Evolutionary conservation across 164 flowering plant genomes (phyloP).

Genomic region (Vitis amurensis): DNA sequence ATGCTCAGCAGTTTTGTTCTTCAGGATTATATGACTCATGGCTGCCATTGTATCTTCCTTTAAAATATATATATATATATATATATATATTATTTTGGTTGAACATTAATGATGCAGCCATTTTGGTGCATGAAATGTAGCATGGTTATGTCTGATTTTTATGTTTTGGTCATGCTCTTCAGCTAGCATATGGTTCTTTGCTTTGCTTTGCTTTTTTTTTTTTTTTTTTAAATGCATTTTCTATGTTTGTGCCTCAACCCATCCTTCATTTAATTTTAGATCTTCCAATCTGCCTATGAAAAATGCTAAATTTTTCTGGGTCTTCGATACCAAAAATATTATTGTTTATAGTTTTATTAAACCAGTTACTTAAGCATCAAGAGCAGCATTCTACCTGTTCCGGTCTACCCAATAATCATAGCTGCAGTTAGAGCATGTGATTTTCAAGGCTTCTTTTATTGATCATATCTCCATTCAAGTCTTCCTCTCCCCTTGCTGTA

Average conservation of each 20-base stretch:
- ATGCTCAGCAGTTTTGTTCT: not conserved
- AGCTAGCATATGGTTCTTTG: not conserved
- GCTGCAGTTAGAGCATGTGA: not conserved
- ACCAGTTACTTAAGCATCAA: not conserved
- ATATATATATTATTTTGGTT: not conserved
- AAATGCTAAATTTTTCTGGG: no score
- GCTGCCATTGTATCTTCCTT: not conserved
- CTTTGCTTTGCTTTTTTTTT: not conserved
- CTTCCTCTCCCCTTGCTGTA: not conserved
- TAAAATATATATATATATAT: not conserved
- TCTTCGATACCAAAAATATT: no score
- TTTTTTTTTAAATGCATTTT: no score
- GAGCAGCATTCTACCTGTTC: not conserved
- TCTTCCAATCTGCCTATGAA: no score
- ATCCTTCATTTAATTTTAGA: no score
- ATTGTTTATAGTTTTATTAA: no score
- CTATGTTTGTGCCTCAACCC: no score
- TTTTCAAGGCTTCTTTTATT: not conserved
- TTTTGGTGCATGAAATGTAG: not conserved
- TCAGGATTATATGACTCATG: not conserved
- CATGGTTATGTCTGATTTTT: not conserved
- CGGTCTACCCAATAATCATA: not conserved
- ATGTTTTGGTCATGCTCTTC: not conserved
- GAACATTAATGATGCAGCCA: not conserved
- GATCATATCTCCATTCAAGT: not conserved